Conservation (phyloP, 1,284 basidiomycete species). For the Naganishia albida region DNA sequence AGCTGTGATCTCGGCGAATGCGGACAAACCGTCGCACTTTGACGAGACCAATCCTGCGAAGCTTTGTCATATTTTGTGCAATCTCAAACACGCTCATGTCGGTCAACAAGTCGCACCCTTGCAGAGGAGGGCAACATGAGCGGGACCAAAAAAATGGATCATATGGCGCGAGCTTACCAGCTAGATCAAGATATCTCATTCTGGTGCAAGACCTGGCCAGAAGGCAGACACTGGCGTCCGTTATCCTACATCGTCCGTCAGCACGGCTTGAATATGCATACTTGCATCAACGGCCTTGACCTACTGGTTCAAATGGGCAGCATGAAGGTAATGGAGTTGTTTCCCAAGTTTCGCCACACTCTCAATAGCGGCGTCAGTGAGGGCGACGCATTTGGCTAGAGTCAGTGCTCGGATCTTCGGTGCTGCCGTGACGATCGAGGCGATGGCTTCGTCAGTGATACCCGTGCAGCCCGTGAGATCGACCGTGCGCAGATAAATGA, state of each 20-base stretch:
- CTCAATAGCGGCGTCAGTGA: conserved; percentile 85
- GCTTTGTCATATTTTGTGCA: conserved; percentile 75
- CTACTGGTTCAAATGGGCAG: conserved; percentile 77
- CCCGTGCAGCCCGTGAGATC: conserved; percentile 82
- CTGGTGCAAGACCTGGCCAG: conserved; percentile 86
- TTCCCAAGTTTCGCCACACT: conserved; percentile 85
- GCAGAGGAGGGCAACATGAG: conserved; percentile 31
- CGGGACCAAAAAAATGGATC: conserved; percentile 16
- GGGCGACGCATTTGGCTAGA: conserved; percentile 80
- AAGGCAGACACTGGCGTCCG: conserved; percentile 81
- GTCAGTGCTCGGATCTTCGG: conserved; percentile 90
- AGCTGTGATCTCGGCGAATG: too few species aligned
- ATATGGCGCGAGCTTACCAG: conserved; percentile 67
- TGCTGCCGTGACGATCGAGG: conserved; percentile 83
- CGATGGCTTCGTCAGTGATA: conserved; percentile 84
- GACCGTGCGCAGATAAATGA: conserved; percentile 82
- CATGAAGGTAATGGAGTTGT: conserved; percentile 90
- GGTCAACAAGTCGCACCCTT: conserved; percentile 83
- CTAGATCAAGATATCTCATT: conserved; percentile 94
- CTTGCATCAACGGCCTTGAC: conserved; percentile 35
- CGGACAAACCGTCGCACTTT: conserved; percentile 62
- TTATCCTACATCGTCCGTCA: conserved; percentile 62
- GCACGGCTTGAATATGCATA: neutral
- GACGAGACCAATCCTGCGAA: conserved; percentile 92
- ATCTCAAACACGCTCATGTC: conserved; percentile 94